A percentile compares a stretch with the other conserved stretches of the same genome.
Conservation (phyloP, 306 rosid genomes). For the Erythrophleum fordii region DNA sequence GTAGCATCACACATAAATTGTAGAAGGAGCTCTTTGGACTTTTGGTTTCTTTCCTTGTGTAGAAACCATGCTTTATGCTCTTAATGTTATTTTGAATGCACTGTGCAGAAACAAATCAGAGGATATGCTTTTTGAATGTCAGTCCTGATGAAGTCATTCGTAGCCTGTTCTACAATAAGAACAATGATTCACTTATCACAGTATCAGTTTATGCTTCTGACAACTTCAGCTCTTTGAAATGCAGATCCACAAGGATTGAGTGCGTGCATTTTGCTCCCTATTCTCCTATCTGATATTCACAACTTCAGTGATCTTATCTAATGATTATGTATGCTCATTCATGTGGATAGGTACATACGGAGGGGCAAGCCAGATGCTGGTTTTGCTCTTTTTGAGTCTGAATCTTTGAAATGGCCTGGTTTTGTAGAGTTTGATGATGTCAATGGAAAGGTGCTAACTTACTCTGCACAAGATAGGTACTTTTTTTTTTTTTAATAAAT, state of each 20-base stretch:
- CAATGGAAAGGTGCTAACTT: conserved; percentile 90
- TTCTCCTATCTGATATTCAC: background rate
- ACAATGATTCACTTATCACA: conserved; percentile 90
- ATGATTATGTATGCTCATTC: conserved; percentile 8
- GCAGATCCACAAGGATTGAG: conserved; percentile 94
- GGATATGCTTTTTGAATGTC: conserved; percentile 88
- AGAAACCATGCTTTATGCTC: background rate
- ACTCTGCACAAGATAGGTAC: conserved; percentile 89
- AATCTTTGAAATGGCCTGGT: conserved; percentile 95
- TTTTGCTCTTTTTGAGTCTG: conserved; percentile 88
- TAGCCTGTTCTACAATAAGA: conserved; percentile 88
- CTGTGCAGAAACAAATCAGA: conserved; percentile 76
- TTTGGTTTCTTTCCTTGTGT: background rate
- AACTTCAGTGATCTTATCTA: background rate
- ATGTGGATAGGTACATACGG: conserved; percentile 69
- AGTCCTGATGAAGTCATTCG: conserved; percentile 91
- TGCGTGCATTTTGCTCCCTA: conserved; percentile 41
- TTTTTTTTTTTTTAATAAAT: too few species aligned
- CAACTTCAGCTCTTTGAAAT: conserved; percentile 91
- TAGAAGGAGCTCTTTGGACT: background rate
- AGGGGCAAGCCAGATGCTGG: conserved; percentile 92
- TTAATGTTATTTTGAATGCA: conserved; percentile 14
- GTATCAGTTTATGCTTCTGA: conserved; percentile 96
- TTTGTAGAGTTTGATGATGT: conserved; percentile 98
- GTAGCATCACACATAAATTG: conserved; percentile 39